These are phyloP conservation scores for Boeremia lycopersici DNA, from an alignment of 2,329 filamentous ascomycete genomes.

Conservation along the genomic window DNA sequence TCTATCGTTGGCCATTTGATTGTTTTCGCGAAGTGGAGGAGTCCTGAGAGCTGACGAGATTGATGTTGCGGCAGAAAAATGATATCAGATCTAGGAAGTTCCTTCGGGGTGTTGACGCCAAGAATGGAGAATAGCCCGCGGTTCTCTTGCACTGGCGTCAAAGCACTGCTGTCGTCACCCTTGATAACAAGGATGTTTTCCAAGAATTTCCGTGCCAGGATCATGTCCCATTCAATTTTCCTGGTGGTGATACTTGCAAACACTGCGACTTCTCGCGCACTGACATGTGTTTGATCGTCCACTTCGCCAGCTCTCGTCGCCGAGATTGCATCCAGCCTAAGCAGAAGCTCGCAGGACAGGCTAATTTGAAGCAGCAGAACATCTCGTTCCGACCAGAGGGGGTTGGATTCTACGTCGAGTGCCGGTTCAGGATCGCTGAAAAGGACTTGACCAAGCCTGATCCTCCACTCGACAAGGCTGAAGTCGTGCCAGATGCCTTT, in stretches of 20 bases:
- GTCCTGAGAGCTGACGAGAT: conserved; percentile 54
- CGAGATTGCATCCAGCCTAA: conserved; percentile 59
- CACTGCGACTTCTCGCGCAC: conserved; percentile 51
- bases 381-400: conserved; percentile 54
- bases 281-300: conserved; percentile 49
- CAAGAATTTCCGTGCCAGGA: conserved; percentile 59
- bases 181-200: conserved; percentile 55
- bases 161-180: conserved; percentile 22
- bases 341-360: conserved; percentile 60
- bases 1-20: conserved; percentile 57
- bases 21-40: conserved; percentile 57
- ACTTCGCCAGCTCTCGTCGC: conserved; percentile 39
- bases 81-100: conserved; percentile 31
- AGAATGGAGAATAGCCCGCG: conserved; percentile 40
- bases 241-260: conserved; percentile 56
- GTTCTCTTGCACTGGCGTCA: conserved; percentile 27
- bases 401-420: conserved; percentile 26
- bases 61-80: conserved; percentile 45
- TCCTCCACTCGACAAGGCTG: conserved; percentile 75
- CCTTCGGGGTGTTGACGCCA: conserved; percentile 25
- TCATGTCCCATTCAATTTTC: conserved; percentile 63
- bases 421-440: conserved; percentile 58
- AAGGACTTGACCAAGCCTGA: conserved; percentile 72
- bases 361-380: conserved; percentile 61
- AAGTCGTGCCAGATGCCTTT: conserved; percentile 77